Evolutionary conservation across 805 yeast species (phyloP).

Genomic region (Wilhelminamyces savonicus): DNA sequence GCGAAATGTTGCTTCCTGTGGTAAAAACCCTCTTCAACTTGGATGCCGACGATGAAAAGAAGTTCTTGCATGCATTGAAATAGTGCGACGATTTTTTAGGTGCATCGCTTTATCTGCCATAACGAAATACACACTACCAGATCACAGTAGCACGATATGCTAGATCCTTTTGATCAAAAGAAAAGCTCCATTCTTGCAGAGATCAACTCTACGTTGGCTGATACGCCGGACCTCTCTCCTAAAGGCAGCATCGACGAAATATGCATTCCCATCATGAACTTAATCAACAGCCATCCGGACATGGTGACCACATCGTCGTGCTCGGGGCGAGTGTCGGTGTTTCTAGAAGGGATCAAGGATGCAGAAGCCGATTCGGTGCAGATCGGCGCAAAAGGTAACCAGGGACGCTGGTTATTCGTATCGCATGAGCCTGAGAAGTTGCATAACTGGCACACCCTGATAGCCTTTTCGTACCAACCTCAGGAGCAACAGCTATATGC

Average conservation of each 20-base stretch:
- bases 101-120: no score
- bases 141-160: no score
- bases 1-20: conserved; percentile 81
- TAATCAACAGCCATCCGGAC: conserved; percentile 56
- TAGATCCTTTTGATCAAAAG: conserved; percentile 63
- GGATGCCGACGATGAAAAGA: conserved; percentile 64
- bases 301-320: conserved; percentile 87
- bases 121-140: no score
- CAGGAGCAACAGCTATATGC: neutral
- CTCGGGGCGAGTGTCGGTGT: conserved; percentile 81
- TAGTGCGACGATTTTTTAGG: conserved; percentile 4
- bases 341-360: conserved; percentile 63
- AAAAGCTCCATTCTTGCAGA: conserved; percentile 49
- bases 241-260: conserved; percentile 78
- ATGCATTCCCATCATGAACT: conserved; percentile 64
- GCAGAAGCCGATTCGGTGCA: conserved; percentile 15
- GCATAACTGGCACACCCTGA: conserved; percentile 40
- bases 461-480: conserved; percentile 12
- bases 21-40: conserved; percentile 67
- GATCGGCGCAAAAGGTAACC: conserved; percentile 80
- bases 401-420: conserved; percentile 80
- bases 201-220: conserved; percentile 37
- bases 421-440: conserved; percentile 55
- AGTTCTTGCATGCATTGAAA: conserved; percentile 54
- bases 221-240: conserved; percentile 66